Conservation (phyloP, 2,329 filamentous ascomycete genomes). For the Trichoderma harzianum region DNA sequence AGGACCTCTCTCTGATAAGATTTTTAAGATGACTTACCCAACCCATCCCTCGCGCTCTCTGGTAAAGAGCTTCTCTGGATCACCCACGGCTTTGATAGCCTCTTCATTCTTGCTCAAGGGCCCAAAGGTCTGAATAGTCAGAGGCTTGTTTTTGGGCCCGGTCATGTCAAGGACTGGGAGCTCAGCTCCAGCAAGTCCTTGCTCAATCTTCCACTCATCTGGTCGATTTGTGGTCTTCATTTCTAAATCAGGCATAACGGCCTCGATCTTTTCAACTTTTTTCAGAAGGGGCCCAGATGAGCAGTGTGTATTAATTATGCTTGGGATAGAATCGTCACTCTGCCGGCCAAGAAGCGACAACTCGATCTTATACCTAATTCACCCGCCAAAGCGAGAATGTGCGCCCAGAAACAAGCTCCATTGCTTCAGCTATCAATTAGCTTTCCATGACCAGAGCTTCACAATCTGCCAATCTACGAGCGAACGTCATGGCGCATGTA, state of each 20-base stretch:
- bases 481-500: neutral
- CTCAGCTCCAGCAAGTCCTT: constrained; percentile 5
- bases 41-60: neutral
- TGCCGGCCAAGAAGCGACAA: neutral
- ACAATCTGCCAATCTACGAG: neutral
- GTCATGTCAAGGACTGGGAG: constrained; percentile 15
- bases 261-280: neutral
- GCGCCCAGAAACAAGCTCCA: neutral
- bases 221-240: neutral
- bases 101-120: neutral
- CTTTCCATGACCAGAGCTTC: neutral
- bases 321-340: neutral
- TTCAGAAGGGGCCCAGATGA: neutral
- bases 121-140: neutral
- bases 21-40: neutral
- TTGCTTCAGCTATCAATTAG: neutral
- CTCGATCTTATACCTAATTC: neutral
- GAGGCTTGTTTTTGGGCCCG: neutral
- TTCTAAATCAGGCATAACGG: neutral
- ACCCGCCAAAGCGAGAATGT: neutral
- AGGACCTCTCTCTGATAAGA: too few species aligned
- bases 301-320: neutral
- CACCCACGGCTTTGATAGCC: constrained; percentile 1
- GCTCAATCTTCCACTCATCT: constrained; percentile 14
- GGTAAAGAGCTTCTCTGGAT: neutral